phyloP scores from a whole-genome alignment of 805 yeast genomes.

The Starmerella sp. region DNA sequence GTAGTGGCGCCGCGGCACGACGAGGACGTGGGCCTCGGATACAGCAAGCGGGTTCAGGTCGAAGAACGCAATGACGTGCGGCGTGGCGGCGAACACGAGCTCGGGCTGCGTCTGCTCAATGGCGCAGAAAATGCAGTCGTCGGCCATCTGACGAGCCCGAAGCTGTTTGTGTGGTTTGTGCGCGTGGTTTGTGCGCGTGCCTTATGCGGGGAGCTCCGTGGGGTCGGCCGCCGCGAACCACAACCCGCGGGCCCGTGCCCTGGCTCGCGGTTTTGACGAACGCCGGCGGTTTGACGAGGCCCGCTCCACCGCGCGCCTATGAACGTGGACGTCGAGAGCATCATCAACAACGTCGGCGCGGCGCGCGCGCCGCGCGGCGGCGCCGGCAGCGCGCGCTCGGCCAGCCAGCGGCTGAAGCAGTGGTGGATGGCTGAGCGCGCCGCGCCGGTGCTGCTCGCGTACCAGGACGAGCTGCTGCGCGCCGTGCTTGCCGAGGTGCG shows the following conservation, averaged over 20 bases:
- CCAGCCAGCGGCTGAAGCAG: constrained; percentile 33
- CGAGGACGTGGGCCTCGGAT: constrained; percentile 29
- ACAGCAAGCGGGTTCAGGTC: constrained; percentile 32
- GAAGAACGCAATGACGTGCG: constrained; percentile 28
- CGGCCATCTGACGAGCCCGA: neutral
- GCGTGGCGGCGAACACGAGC: constrained; percentile 25
- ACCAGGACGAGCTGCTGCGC: constrained; percentile 49
- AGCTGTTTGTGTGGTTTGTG: too few relatives aligned
- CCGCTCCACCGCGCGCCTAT: neutral
- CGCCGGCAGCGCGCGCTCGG: constrained; percentile 2
- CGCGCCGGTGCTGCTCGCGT: constrained; percentile 78
- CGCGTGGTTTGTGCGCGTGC: too few relatives aligned
- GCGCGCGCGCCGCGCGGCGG: constrained; percentile 5
- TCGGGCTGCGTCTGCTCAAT: constrained; percentile 21
- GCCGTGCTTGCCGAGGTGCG: constrained; percentile 49
- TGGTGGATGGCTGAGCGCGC: constrained; percentile 78
- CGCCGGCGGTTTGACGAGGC: too few relatives aligned
- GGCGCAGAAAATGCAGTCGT: constrained; percentile 26
- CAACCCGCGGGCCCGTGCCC: too few relatives aligned
- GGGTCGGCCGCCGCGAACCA: too few relatives aligned
- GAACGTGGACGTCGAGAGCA: constrained; percentile 34
- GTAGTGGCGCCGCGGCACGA: constrained; percentile 29
- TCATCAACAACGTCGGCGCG: constrained; percentile 61
- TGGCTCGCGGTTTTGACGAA: neutral
- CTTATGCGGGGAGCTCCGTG: too few relatives aligned